Base-by-base conservation (phyloP, 345 rosid genomes). In the Zanthoxylum bungeanum region DNA sequence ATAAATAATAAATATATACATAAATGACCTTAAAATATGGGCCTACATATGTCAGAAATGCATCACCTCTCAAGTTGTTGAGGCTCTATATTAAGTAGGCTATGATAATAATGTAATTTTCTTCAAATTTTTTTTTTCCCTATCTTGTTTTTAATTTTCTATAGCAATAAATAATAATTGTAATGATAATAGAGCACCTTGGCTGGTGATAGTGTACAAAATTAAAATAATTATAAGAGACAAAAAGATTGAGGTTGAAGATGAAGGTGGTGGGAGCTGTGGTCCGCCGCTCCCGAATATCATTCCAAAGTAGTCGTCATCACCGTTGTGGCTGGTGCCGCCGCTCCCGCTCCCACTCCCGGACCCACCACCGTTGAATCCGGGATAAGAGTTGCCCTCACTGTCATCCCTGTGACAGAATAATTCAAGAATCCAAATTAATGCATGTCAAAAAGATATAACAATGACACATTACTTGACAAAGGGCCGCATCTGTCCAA, bases 241-340 rank as follows among this genome's bases (percentile, higher is more conserved):
- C 84, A 85, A 80, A 78, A 78, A 27, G 50, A 81, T 37, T 19
- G 83, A 77, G 55, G 79, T 27, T 5, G 56, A 36, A 19, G 83
- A 56, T 16, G 68, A 0, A 33, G 76, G 61, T 42, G 85, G 76
- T 24, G 57, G 56, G 31, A 61, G 66, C 19, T 81, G 75, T 27
- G 84, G 68, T 0, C 69, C 81, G n/a, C 76, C 85, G 68, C 85
- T 79, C 76, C 93, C 88, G 7, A 95, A 95, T 80, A 82, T 89
- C 91, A 86, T 86, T 65, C 92, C 85, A 73, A 92, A 87, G 72
- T 25, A 71, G 76, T 81, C 82, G 1, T 72, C 86, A 28, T 77
- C 85, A 1, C 63, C 76, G 22, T 39, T 60, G 6, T 71, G 60
- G 70, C 66, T 71, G 79, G 53, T 58, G 73, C 82, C 73, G n/a